These are phyloP conservation scores for Lomentospora prolificans DNA, from an alignment of 2,329 filamentous ascomycete genomes.

Conservation along the genomic window DNA sequence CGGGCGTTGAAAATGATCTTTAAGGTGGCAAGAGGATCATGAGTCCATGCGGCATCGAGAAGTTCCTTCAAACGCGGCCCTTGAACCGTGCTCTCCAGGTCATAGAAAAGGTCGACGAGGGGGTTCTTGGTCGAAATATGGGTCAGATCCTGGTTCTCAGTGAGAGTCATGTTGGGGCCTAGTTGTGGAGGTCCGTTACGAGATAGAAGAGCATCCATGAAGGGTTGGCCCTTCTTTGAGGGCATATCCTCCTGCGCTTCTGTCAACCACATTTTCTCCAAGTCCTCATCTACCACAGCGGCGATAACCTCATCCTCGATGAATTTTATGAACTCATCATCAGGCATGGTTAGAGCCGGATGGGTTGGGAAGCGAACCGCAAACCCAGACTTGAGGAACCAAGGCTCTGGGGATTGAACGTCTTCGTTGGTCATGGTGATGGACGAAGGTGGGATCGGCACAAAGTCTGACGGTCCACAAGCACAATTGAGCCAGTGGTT, in stretches of 20 bases:
- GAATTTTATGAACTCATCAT: constrained; percentile 24
- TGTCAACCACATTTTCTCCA: too few relatives aligned
- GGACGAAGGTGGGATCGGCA: not conserved
- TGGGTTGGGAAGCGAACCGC: constrained; percentile 28
- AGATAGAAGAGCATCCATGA: not conserved
- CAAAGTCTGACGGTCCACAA: too few relatives aligned
- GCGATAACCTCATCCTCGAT: constrained; percentile 17
- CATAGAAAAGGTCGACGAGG: constrained; percentile 44
- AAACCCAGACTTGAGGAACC: constrained; percentile 28
- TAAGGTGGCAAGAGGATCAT: constrained; percentile 37
- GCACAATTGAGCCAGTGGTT: too few relatives aligned
- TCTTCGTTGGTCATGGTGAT: not conserved
- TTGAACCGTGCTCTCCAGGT: constrained; percentile 33
- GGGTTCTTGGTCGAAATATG: constrained; percentile 32
- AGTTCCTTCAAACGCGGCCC: constrained; percentile 26
- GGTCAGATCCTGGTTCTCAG: constrained; percentile 40
- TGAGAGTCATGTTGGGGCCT: constrained; percentile 35
- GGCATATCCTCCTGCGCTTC: not conserved
- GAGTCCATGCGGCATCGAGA: constrained; percentile 38
- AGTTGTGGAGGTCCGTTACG: not conserved
- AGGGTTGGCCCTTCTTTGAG: not conserved
- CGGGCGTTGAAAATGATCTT: constrained; percentile 51
- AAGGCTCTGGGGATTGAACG: constrained; percentile 14
- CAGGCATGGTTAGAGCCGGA: constrained; percentile 22
- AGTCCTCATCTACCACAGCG: not conserved